Evolutionary conservation across 108 stramenopile genomes (phyloP).

Genomic region (Schizochytrium sp.): DNA sequence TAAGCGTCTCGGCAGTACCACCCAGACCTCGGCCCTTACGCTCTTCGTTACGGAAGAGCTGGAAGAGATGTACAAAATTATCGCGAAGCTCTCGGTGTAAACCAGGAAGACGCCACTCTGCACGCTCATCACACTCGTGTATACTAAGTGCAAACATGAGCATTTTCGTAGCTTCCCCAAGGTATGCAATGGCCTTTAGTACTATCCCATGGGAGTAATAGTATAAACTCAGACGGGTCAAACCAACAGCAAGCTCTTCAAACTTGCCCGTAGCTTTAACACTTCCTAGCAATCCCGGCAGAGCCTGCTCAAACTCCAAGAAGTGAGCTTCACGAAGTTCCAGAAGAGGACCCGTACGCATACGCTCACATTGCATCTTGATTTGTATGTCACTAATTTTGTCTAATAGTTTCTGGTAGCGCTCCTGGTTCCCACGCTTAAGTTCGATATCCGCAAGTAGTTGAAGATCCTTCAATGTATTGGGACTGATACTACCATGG

Average conservation of each 20-base stretch:
- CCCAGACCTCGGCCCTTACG: not conserved
- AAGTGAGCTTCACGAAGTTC: not conserved
- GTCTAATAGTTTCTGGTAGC: not conserved
- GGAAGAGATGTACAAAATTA: slow-evolving; percentile 39
- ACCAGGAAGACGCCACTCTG: not conserved
- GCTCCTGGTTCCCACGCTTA: slow-evolving; percentile 42
- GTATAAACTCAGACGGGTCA: not conserved
- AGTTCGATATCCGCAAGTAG: slow-evolving; percentile 8
- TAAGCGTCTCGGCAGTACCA: not conserved
- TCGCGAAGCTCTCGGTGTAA: slow-evolving; percentile 13
- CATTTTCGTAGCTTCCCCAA: slow-evolving; percentile 12
- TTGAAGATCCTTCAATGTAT: not conserved
- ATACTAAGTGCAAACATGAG: not conserved
- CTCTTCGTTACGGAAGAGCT: not conserved
- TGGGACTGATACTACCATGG: not conserved
- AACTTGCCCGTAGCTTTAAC: not conserved
- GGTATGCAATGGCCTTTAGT: slow-evolving; percentile 41
- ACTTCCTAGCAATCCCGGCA: not conserved
- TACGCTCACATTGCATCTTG: not conserved
- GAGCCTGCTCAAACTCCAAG: not conserved
- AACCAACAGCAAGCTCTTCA: not conserved
- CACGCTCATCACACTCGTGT: not conserved
- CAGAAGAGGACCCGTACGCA: slow-evolving; percentile 15
- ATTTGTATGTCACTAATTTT: not conserved
- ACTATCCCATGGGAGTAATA: not conserved